Evolutionary conservation across 2,329 filamentous ascomycete genomes (phyloP), one percentile per base, ranked within the genome.

Genomic region (Ophiostoma sp.): DNA sequence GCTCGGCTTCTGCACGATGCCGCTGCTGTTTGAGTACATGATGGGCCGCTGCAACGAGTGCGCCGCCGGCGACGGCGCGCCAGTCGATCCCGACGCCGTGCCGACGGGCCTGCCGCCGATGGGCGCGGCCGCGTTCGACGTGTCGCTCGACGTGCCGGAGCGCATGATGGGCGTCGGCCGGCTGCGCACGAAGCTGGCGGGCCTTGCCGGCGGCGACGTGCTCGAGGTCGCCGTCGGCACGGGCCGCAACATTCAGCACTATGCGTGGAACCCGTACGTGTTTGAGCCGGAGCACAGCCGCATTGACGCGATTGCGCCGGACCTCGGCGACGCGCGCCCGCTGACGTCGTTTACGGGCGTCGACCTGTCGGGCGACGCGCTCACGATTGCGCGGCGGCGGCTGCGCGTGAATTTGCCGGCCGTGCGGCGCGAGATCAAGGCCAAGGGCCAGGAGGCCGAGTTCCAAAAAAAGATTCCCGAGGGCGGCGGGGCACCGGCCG

Each of bases 171-270:
- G 87, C 64, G 81, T 88, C 72, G 81, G 78, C 5, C 76, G 76
- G 18, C 76, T 87, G 66, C 81, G 87, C 11, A 77, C 78, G 66
- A 76, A 78, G 36, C 77, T 89, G 40, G 83, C 82, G 1, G 73
- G 76, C 12, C 75, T 77, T 44, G 85, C 83, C 5, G 75, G 75
- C 0, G 87, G 87, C 1, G 79, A 87, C 74, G 86, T 89, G 12
- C 80, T 88, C 44, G 87, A 89, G 75, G 80, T 89, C 12, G 86
- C 85, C 18, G 81, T 88, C 68, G 87, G 87, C 18, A 87, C 86
- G 2, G 87, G 87, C 3, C 80, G 87, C 12, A 89, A 89, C 73
- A 74, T 88, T 16, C 78, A 80, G 52, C 85, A 82, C 75, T 88
- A 88, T 74, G 78, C 83, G 73, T 89, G 85, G 85, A 79, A 78